Evolutionary conservation across 257 asterid genomes (phyloP), one percentile per base, ranked within the genome.

Genomic region (Eustoma russellianum): DNA sequence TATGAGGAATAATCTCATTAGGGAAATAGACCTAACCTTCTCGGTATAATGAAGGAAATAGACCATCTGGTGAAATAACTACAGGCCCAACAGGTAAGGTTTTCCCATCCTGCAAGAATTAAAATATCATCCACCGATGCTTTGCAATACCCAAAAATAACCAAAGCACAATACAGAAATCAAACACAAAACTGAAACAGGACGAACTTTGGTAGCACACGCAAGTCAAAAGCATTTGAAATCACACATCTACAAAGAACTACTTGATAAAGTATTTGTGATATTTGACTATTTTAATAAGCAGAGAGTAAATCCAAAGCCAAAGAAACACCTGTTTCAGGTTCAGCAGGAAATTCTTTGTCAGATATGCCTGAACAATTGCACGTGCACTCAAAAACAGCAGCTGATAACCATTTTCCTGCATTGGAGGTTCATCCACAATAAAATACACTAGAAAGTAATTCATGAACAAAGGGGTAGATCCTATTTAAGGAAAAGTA

Each of bases 401-500:
- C 47, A 93, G 89, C 77, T 93, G 99, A 75, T 88, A 93, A 35
- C 99, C 97, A 56, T 93, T 88, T 70, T 81, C 99, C 99, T 88
- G 84, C 48, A 59, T 44, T 53, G 12, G 43, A n/a, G 30, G 3
- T 50, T 16, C 28, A 9, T 34, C 17, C 10, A 16, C 15, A 56
- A 24, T n/a, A 50, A 18, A n/a, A 35, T 35, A 8, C 11, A 48
- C 5, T 15, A 8, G 43, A 48, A 19, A 60, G 50, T 18, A 14
- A 19, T 60, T 24, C 13, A 48, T 28, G 50, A 59, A 35, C 7
- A 1, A 33, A 24, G 30, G 30, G 30, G 30, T 24, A 24, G 3
- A 24, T 24, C 30, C 3, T 24, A 9, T 12, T 63, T 30, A 14
- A 33, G 15, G 3, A 24, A 7, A 35, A 63, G 46, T 9, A 28